phyloP scores from a whole-genome alignment of 148 eudicot species.

The Hydrangea macrophylla region DNA sequence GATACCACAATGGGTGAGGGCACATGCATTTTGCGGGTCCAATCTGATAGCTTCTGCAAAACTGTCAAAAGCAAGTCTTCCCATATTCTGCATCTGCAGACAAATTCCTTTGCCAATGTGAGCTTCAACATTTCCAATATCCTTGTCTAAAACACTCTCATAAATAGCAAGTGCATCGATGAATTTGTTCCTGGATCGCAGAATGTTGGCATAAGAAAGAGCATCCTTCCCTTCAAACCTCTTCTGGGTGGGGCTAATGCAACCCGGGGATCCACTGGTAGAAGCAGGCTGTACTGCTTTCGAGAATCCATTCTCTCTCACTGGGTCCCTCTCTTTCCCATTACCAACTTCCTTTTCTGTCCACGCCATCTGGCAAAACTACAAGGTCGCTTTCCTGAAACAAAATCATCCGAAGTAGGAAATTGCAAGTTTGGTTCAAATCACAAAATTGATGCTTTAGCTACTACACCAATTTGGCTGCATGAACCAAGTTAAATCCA shows the following conservation, averaged over 20 bases:
- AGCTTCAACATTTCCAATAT: conserved; percentile 73
- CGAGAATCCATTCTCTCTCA: conserved; percentile 45
- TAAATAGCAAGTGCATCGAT: conserved; percentile 76
- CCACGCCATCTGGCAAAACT: conserved; percentile 39
- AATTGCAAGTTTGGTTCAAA: background rate
- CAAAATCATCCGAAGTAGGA: conserved; percentile 8
- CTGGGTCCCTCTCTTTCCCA: conserved; percentile 43
- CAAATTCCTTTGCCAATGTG: conserved; percentile 92
- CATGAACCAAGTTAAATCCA: no score
- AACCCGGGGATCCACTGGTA: conserved; percentile 26
- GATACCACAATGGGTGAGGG: conserved; percentile 89
- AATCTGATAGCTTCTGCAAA: conserved; percentile 74
- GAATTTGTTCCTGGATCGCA: conserved; percentile 87
- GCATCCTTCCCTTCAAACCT: conserved; percentile 55
- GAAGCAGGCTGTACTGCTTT: conserved; percentile 37
- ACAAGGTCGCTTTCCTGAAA: conserved; percentile 23
- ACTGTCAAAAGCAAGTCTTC: conserved; percentile 77
- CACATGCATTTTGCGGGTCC: conserved; percentile 93
- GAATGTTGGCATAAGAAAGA: conserved; percentile 76
- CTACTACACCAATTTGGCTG: no score
- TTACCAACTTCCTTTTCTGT: conserved; percentile 56
- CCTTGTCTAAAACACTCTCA: conserved; percentile 70
- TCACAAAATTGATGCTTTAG: background rate
- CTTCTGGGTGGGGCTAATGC: conserved; percentile 36
- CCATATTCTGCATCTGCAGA: conserved; percentile 79